Evolutionary conservation across 2,329 filamentous ascomycete species (phyloP).

Genomic region (Alternaria sp.): DNA sequence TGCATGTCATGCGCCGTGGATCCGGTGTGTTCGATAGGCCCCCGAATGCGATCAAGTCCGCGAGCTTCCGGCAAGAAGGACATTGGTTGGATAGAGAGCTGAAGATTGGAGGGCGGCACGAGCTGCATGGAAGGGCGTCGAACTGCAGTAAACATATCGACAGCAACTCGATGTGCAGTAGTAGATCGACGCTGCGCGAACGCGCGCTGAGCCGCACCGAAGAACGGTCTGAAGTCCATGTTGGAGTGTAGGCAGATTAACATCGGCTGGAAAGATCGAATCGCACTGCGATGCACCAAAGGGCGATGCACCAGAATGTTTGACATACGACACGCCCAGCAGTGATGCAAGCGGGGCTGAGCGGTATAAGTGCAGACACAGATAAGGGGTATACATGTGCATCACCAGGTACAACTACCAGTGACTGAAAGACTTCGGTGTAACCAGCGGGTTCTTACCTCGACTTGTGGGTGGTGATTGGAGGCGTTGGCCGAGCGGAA

Average conservation of each 20-base stretch:
- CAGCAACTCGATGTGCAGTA: constrained; percentile 7
- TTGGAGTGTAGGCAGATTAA: neutral
- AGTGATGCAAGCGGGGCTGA: neutral
- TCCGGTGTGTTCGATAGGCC: constrained; percentile 23
- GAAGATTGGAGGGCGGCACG: constrained; percentile 9
- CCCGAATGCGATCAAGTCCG: neutral
- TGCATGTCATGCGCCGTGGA: constrained; percentile 8
- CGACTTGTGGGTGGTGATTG: neutral
- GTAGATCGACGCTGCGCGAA: constrained; percentile 21
- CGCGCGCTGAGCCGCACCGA: constrained; percentile 11
- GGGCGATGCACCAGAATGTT: neutral
- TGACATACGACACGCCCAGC: neutral
- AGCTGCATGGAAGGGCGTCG: constrained; percentile 15
- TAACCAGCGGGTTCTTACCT: neutral
- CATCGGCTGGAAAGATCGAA: neutral
- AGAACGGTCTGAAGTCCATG: neutral
- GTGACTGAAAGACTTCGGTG: neutral
- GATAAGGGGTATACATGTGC: neutral
- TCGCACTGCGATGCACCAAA: neutral
- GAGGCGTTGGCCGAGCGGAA: neutral
- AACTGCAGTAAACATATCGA: neutral
- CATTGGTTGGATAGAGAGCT: constrained; percentile 6
- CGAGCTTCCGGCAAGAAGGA: neutral
- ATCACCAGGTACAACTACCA: neutral
- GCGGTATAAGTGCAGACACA: neutral